A percentile compares a stretch with the other conserved stretches of the same genome.
Evolutionary conservation across 1,284 basidiomycete genomes (phyloP).

Genomic region (Sphaerobolus stellatus): DNA sequence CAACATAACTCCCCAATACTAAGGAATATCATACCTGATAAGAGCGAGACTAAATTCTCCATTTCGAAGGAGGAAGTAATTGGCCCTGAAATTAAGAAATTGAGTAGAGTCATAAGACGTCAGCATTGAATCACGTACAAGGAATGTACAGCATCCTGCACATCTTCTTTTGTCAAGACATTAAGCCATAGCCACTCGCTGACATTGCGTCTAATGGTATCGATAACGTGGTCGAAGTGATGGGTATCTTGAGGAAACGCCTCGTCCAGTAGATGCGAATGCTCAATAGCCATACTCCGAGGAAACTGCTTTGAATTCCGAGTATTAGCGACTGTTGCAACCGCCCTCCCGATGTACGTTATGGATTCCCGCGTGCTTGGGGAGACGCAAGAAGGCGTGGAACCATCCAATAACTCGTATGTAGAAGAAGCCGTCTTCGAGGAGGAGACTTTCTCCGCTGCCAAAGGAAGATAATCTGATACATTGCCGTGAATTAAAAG

Average conservation of each 20-base stretch:
- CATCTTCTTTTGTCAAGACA: conserved; percentile 79
- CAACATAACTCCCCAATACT: too few species aligned
- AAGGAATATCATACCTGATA: conserved; percentile 39
- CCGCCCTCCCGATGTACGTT: conserved; percentile 82
- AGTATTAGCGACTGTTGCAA: conserved; percentile 79
- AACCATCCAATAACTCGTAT: conserved; percentile 55
- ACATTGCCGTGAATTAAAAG: conserved; percentile 78
- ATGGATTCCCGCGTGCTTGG: conserved; percentile 75
- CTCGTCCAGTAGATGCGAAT: conserved; percentile 62
- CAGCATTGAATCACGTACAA: conserved; percentile 46
- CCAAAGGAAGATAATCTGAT: conserved; percentile 53
- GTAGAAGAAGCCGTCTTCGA: conserved; percentile 45
- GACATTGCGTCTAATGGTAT: conserved; percentile 68
- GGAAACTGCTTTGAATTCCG: conserved; percentile 72
- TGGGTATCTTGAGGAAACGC: conserved; percentile 74
- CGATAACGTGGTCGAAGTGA: conserved; percentile 70
- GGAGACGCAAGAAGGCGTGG: conserved; percentile 75
- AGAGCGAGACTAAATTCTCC: conserved; percentile 82
- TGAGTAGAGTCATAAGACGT: neutral
- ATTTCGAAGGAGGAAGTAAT: conserved; percentile 85
- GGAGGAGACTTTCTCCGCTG: neutral
- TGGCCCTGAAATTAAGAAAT: conserved; percentile 46
- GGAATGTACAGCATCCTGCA: conserved; percentile 73
- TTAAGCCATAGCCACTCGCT: conserved; percentile 92
- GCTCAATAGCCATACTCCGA: conserved; percentile 56